Conservation (phyloP, 1,139 yeast species). For the Lizanozyma gosingica region DNA sequence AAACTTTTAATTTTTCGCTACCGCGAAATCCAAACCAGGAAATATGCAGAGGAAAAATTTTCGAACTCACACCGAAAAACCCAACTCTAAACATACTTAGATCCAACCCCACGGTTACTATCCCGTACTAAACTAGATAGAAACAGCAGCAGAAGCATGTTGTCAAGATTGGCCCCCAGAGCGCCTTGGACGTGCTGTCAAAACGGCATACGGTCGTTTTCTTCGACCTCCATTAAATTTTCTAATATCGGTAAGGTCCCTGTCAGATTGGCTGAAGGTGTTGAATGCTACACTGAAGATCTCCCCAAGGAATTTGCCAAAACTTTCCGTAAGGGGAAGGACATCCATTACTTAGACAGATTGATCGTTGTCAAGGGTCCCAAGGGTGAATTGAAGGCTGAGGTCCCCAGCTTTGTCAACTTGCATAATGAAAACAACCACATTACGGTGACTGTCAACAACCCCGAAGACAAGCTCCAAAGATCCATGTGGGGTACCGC, state of each 20-base stretch:
- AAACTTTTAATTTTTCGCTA: constrained; percentile 1
- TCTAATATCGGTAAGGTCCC: constrained; percentile 39
- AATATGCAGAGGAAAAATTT: constrained; percentile 1
- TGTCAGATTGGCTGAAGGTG: constrained; percentile 23
- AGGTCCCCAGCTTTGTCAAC: constrained; percentile 65
- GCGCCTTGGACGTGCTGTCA: background rate
- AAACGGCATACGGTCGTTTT: constrained; percentile 11
- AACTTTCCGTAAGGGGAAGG: constrained; percentile 62
- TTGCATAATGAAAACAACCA: constrained; percentile 25
- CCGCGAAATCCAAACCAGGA: background rate
- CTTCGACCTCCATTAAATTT: constrained; percentile 17
- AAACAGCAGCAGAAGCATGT: background rate
- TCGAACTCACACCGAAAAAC: background rate
- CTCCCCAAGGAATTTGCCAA: constrained; percentile 40
- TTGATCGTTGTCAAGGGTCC: constrained; percentile 73
- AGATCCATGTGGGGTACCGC: constrained; percentile 94
- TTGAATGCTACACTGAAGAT: constrained; percentile 24
- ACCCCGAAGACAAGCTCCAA: constrained; percentile 58
- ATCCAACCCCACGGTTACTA: background rate
- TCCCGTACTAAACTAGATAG: background rate
- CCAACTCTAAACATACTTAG: background rate
- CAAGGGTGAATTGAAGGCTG: constrained; percentile 54
- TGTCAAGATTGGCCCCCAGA: constrained; percentile 3
- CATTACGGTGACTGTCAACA: constrained; percentile 46
- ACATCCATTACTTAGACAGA: constrained; percentile 49